A percentile compares a stretch with the other conserved stretches of the same genome.
Conservation (phyloP, 495 filamentous ascomycete genomes). For the Polyplosphaeria fusca region DNA sequence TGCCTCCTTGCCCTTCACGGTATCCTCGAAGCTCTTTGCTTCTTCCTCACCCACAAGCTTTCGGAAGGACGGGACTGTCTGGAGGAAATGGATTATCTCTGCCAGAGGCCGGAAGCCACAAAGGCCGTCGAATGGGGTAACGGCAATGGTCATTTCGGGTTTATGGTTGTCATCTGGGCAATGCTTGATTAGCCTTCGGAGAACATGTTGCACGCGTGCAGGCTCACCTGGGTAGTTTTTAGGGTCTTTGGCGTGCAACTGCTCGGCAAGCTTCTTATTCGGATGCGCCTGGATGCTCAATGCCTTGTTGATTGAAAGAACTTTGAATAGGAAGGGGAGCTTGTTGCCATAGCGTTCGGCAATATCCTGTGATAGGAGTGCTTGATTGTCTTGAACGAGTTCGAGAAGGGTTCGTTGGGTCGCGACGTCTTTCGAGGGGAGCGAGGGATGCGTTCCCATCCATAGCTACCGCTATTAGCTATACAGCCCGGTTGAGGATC, state of each 20-base stretch:
- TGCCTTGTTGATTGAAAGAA: constrained; percentile 88
- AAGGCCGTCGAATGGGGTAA: constrained; percentile 92
- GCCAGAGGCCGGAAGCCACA: constrained; percentile 88
- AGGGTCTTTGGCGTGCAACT: constrained; percentile 77
- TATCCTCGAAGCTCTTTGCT: constrained; percentile 64
- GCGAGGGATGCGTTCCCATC: constrained; percentile 98
- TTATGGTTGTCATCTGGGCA: constrained; percentile 92
- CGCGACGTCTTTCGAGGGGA: constrained; percentile 82
- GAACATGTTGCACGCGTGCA: no score
- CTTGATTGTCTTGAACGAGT: constrained; percentile 81
- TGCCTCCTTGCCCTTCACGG: constrained; percentile 62
- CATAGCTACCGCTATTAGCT: constrained; percentile 61
- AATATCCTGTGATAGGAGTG: constrained; percentile 69
- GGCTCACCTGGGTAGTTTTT: constrained; percentile 80
- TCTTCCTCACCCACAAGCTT: constrained; percentile 69
- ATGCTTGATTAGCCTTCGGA: neutral
- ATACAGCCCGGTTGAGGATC: neutral
- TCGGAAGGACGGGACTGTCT: constrained; percentile 67
- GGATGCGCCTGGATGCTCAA: constrained; percentile 96
- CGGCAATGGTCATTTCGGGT: constrained; percentile 97
- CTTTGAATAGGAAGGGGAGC: constrained; percentile 96
- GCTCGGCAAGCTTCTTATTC: constrained; percentile 93
- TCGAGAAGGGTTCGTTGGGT: constrained; percentile 87
- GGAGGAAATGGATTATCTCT: constrained; percentile 84
- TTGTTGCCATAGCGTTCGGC: constrained; percentile 70